Base-by-base conservation (phyloP, 306 rosid genomes). In the Erythrophleum fordii region DNA sequence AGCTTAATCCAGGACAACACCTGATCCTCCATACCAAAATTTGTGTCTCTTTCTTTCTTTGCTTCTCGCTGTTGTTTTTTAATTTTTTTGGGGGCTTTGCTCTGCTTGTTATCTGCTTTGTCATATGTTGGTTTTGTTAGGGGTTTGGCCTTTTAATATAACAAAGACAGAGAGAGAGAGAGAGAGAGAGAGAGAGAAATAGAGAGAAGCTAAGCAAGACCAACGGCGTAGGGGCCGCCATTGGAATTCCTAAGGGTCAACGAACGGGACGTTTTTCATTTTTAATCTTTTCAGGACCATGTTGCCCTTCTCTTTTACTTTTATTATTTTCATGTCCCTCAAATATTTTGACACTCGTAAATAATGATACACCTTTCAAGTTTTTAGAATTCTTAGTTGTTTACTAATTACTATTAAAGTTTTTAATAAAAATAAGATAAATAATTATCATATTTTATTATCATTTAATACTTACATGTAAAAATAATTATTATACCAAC, bases 151-250 rank as follows among this genome's bases (percentile, higher is more conserved):
- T 86, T 90, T 88, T 87, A 84, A 88, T 86, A 85, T 81, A 79
- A 80, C 42, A 61, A 52, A 66, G 81, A 72, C 60, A 65, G 44
- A 51, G 64, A 69, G 69, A 70, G 64, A 69, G 74, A 55, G 39
- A 62, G 20, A 77, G 45, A 68, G 60, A 70, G 81, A 87, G 56
- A 65, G 84, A 69, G n/a, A 59, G 64, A 64, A 69, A 29, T 34
- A 56, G 9, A 23, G 62, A 23, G 8, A 56, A 69, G 48, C 73
- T 35, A 82, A 80, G 82, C 96, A 87, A 86, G 90, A 85, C 96
- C 98, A 92, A 86, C 97, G 97, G 87, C 97, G 97, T 92, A 88
- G 98, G 97, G 97, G 90, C 92, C 99, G 97, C 97, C 91, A 88
- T 88, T 87, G 87, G 81, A 87, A 80, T 77, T 87, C 84, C 48